Base-by-base conservation (phyloP, 23 red algal genomes). In the Gracilaria gracilis region DNA sequence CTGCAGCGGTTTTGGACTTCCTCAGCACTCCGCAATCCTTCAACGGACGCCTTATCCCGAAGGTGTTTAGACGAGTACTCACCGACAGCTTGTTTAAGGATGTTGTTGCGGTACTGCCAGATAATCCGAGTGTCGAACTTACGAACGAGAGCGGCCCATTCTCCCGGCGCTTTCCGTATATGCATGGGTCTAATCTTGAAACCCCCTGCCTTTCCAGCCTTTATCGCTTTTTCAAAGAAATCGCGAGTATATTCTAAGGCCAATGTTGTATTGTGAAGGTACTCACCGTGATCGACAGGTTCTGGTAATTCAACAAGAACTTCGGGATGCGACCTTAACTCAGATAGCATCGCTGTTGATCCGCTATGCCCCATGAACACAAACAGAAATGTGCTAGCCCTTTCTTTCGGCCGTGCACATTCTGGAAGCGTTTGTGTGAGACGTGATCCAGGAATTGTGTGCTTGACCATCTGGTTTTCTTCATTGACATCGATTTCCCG, bases 311-410 rank as follows among this genome's bases (percentile, higher is more conserved):
- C 61, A 48, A 83, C 46, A 61, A 42, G 35, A 15, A 84, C 67
- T 38, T 75, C 78, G 20, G 61, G 33, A 64, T 93, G 90, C 12
- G 61, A 51, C 35, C 34, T 85, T 48, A 94, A 71, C 34, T 88
- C 91, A 32, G 91, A 87, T 20, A 87, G 33, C 4, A 94, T 64
- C 32, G 91, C 91, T 11, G 91, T 94, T 16, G 82, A 87, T 21
- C 91, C 91, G 65, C 65, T 78, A 81, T 94, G 82, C 11, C 91
- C 91, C 91, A 94, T 94, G 75, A 94, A 94, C 16, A 94, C 70
- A 23, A 94, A 86, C 29, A 94, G 91, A 47, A 85, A 94, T 17
- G 72, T 75, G 20, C 54, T 79, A 19, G 91, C 91, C 0, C 82
- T 42, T 32, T 19, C 55, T 31, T 57, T 62, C 35, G 16, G 42